Base-by-base conservation (phyloP, 2,329 filamentous ascomycete species). In the Fusarium sp. region DNA sequence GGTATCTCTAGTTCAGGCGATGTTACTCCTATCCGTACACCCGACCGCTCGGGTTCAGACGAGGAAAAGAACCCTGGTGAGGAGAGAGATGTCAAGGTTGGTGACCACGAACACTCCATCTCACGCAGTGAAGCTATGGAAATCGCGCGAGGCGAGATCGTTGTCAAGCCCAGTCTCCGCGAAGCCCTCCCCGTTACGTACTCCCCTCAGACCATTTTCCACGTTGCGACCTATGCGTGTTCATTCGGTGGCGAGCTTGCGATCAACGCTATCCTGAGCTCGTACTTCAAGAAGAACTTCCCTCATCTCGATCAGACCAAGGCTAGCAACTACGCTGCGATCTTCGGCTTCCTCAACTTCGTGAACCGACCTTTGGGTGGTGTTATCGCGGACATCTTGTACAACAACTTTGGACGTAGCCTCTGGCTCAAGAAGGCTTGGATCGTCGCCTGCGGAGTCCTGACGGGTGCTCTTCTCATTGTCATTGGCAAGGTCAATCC, bases 281-380 rank as follows among this genome's bases (percentile, higher is more conserved):
- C 86, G 3, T 90, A 89, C 82, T 89, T 89, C 80, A 80, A 85
- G 71, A 83, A 85, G 73, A 89, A 88, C 81, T 90, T 89, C 77
- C 87, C 87, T 2, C 58, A 76, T n/a, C 83, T 90, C 2, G 82
- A 83, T 20, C 85, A 90, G 78, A 89, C 88, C 2, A 79, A 81
- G 16, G 84, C 87, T 0, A 84, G 87, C 68, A 85, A 86, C 78
- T 89, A 90, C 86, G 91, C 91, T 16, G 79, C 91, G 70, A 92
- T 92, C 84, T 94, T 93, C 77, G 92, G 91, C 27, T 89, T 94
- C 58, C 85, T 93, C 71, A 94, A 94, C 82, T 80, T 92, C 56
- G 77, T 90, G 57, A 90, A 88, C 42, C 85, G 92, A 2, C 91
- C 92, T 0, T 79, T 90, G 0, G 91, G 91, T 50, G 91, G 92